These are phyloP conservation scores for Suillus luteus DNA, from an alignment of 768 basidiomycete species.

Conservation along the genomic window DNA sequence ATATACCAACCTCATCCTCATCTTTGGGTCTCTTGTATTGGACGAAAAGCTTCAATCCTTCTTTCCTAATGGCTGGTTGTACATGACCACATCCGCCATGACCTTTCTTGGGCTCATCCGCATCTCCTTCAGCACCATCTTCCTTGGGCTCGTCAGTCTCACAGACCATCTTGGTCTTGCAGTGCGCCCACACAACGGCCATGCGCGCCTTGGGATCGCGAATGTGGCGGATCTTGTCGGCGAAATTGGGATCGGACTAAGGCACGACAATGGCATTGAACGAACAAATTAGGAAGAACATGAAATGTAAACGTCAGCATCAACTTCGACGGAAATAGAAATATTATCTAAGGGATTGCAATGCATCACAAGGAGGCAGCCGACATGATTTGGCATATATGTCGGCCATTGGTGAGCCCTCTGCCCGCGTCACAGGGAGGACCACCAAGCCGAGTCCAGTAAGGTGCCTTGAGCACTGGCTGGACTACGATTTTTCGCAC, in stretches of 20 bases:
- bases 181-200: slow-evolving; percentile 82
- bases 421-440: slow-evolving; percentile 73
- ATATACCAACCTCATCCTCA: slow-evolving; percentile 83
- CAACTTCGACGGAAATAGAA: slow-evolving; percentile 39
- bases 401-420: slow-evolving; percentile 49
- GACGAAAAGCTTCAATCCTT: slow-evolving; percentile 91
- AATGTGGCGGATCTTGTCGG: slow-evolving; percentile 84
- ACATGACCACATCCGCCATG: slow-evolving; percentile 97
- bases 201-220: slow-evolving; percentile 86
- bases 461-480: slow-evolving; percentile 28
- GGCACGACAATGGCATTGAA: slow-evolving; percentile 31
- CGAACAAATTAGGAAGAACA: slow-evolving; percentile 38
- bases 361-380: slow-evolving; percentile 63
- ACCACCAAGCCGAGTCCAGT: slow-evolving; percentile 37
- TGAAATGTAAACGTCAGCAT: slow-evolving; percentile 70
- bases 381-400: slow-evolving; percentile 61
- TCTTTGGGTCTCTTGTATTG: slow-evolving; percentile 96
- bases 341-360: slow-evolving; percentile 25
- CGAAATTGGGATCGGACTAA: slow-evolving; percentile 83
- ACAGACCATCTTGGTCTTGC: slow-evolving; percentile 88
- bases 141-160: slow-evolving; percentile 89
- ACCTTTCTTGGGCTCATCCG: slow-evolving; percentile 76
- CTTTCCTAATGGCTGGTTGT: slow-evolving; percentile 90
- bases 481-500: slow-evolving; percentile 59
- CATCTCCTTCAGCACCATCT: slow-evolving; percentile 68